Evolutionary conservation across 2,329 filamentous ascomycete genomes (phyloP).

Genomic region (Nannizziopsis arthrosporioides): DNA sequence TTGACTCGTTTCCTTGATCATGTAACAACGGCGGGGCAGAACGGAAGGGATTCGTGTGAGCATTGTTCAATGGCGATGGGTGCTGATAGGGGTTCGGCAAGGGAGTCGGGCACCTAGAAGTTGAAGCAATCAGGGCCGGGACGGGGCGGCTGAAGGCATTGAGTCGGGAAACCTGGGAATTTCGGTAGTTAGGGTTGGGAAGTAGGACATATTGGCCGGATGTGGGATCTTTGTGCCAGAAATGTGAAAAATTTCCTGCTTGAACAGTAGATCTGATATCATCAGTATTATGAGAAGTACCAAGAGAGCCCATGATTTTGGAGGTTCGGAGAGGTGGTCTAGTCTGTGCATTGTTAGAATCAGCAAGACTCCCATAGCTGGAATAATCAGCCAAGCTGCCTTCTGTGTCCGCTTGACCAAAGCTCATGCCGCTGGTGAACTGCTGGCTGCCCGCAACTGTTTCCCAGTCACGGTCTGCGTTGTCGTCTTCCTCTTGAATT

Average conservation of each 20-base stretch:
- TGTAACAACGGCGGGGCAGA: constrained; percentile 13
- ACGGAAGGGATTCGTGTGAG: constrained; percentile 16
- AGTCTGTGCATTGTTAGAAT: constrained; percentile 1
- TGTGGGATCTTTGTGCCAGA: constrained; percentile 7
- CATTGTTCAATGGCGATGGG: constrained; percentile 12
- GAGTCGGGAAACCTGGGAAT: not conserved
- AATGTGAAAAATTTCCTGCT: constrained; percentile 10
- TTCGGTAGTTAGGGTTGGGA: constrained; percentile 8
- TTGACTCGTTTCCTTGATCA: constrained; percentile 4
- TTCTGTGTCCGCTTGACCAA: constrained; percentile 15
- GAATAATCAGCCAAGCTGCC: constrained; percentile 21
- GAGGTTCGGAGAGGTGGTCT: constrained; percentile 6
- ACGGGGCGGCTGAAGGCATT: constrained; percentile 1
- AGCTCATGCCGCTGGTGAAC: constrained; percentile 9
- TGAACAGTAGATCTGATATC: not conserved
- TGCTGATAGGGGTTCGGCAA: constrained; percentile 14
- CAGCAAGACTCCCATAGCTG: constrained; percentile 16
- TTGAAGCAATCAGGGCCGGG: constrained; percentile 14
- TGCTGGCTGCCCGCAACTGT: constrained; percentile 18
- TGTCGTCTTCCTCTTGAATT: constrained; percentile 60
- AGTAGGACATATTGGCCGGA: constrained; percentile 9
- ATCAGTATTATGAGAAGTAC: constrained; percentile 8
- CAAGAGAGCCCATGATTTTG: not conserved
- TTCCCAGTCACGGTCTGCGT: constrained; percentile 20
- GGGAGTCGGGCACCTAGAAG: constrained; percentile 10